These are phyloP conservation scores for Striga hermonthica DNA, from an alignment of 305 asterid species.

Conservation along the genomic window DNA sequence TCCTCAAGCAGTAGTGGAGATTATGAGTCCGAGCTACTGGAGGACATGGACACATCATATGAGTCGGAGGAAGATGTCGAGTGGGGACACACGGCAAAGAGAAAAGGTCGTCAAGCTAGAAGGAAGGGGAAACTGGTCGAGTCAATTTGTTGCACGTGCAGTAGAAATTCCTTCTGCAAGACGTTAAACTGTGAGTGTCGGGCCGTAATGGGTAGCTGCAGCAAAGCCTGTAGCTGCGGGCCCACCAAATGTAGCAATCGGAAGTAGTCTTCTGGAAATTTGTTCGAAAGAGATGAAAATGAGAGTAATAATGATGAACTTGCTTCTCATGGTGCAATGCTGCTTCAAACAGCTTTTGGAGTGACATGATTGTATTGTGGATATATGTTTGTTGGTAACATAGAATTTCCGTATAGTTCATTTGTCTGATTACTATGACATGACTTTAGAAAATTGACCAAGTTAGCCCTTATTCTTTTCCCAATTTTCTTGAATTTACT, in stretches of 20 bases:
- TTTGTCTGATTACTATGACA: too few species aligned
- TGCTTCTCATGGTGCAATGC: conserved; percentile 79
- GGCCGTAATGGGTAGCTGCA: conserved; percentile 56
- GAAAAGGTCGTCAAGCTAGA: conserved; percentile 42
- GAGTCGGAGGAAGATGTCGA: conserved; percentile 37
- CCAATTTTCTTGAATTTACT: too few species aligned
- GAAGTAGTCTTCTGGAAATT: conserved; percentile 31
- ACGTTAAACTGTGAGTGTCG: conserved; percentile 77
- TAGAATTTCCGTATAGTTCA: too few species aligned
- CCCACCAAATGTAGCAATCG: conserved; percentile 63
- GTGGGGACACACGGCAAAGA: conserved; percentile 41
- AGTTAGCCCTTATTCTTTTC: too few species aligned
- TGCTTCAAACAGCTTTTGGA: conserved; percentile 61
- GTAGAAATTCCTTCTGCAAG: conserved; percentile 69
- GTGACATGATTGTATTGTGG: too few species aligned
- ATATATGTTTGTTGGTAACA: too few species aligned
- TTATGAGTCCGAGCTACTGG: conserved; percentile 39
- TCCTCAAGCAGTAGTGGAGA: conserved; percentile 42
- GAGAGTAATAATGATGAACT: conserved; percentile 42
- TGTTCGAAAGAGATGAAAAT: conserved; percentile 39
- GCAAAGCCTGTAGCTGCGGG: conserved; percentile 55
- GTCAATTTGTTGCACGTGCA: conserved; percentile 67
- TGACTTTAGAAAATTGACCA: too few species aligned
- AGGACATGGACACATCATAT: conserved; percentile 90
- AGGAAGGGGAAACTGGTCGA: conserved; percentile 28